Evolutionary conservation across 2,329 filamentous ascomycete genomes (phyloP).

Genomic region (Piedraia hortae): DNA sequence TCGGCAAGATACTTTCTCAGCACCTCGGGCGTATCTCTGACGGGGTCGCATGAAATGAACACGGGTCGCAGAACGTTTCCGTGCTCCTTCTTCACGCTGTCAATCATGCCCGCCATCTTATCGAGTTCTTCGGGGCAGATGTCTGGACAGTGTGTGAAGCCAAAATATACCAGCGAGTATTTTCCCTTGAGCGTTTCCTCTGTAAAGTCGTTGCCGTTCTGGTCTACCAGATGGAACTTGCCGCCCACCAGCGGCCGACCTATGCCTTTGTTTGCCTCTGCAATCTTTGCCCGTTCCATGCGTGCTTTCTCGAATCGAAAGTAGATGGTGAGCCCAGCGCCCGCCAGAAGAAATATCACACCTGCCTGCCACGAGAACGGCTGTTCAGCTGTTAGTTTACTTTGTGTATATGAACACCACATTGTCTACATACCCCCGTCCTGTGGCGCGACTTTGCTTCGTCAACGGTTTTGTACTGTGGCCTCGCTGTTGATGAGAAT

Average conservation of each 20-base stretch:
- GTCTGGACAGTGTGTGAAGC: constrained; percentile 92
- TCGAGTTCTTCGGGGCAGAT: constrained; percentile 98
- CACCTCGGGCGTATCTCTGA: constrained; percentile 61
- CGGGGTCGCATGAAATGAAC: constrained; percentile 90
- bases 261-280: constrained; percentile 77
- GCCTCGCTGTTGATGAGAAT: constrained; percentile 7
- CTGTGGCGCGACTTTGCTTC: constrained; percentile 19
- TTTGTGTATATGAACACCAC: constrained; percentile 1
- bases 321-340: constrained; percentile 55
- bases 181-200: constrained; percentile 63
- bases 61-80: constrained; percentile 39
- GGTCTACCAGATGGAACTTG: constrained; percentile 53
- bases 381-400: constrained; percentile 15
- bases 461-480: constrained; percentile 16
- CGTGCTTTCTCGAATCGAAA: constrained; percentile 83
- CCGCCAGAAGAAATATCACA: constrained; percentile 55
- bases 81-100: constrained; percentile 27
- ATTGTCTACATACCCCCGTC: constrained; percentile 15
- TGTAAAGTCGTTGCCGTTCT: constrained; percentile 51
- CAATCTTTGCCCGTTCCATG: constrained; percentile 66
- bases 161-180: constrained; percentile 81
- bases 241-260: constrained; percentile 85
- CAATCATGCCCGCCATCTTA: constrained; percentile 94
- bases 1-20: constrained; percentile 66
- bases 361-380: constrained; percentile 89